Percentiles rank a stretch among this genome's conserved stretches.
These are phyloP conservation scores for Cerrena zonata DNA, from an alignment of 1,284 basidiomycete genomes.

Conservation along the genomic window DNA sequence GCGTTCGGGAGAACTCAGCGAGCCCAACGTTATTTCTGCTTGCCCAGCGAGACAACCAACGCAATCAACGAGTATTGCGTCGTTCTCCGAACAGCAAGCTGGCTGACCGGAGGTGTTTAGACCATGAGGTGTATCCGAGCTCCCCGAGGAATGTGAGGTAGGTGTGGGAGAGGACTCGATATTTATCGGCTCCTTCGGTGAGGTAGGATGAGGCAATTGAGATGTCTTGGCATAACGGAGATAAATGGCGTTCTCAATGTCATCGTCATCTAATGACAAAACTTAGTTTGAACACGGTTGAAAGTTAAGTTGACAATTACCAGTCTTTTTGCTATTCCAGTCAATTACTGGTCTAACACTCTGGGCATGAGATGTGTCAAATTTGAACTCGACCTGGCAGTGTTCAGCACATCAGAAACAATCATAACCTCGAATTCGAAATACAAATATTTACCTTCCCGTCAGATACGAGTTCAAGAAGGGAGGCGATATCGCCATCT, in stretches of 20 bases:
- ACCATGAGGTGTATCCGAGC: conserved; percentile 35
- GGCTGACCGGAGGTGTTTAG: conserved; percentile 34
- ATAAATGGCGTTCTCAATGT: conserved; percentile 62
- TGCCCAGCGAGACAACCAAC: conserved; percentile 47
- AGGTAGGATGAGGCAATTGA: neutral
- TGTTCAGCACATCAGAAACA: neutral
- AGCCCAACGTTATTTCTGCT: conserved; percentile 31
- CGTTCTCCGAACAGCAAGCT: conserved; percentile 47
- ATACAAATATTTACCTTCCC: conserved; percentile 42
- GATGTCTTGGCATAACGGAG: conserved; percentile 28
- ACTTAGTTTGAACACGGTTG: neutral
- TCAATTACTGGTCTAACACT: conserved; percentile 51
- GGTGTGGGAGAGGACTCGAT: neutral
- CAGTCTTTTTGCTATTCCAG: conserved; percentile 82
- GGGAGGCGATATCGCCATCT: conserved; percentile 69
- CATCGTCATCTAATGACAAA: conserved; percentile 58
- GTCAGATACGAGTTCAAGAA: conserved; percentile 68
- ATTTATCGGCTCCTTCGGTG: neutral
- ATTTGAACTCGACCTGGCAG: conserved; percentile 54
- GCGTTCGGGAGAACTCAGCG: conserved; percentile 32
- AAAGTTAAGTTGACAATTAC: conserved; percentile 31
- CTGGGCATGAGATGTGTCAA: conserved; percentile 60
- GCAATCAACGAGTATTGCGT: conserved; percentile 52
- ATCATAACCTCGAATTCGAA: too few species aligned
- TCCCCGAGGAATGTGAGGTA: neutral